These are phyloP conservation scores for Syzygium malaccense DNA, from an alignment of 441 rosid species.

Conservation along the genomic window DNA sequence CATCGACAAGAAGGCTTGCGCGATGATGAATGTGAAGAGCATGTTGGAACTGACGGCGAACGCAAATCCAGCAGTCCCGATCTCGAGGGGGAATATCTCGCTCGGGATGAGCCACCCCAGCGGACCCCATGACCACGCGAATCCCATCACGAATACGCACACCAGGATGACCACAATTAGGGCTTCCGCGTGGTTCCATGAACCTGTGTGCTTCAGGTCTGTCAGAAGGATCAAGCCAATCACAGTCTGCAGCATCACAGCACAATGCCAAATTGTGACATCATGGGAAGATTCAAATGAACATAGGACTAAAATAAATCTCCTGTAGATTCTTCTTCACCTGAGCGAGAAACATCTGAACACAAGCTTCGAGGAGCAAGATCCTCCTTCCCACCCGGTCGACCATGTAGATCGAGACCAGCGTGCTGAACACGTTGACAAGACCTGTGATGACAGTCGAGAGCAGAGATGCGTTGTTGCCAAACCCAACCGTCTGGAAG, in stretches of 20 bases:
- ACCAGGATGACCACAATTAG: not conserved
- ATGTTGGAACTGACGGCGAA: not conserved
- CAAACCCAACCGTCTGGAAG: not conserved
- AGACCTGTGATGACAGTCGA: not conserved
- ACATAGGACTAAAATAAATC: not conserved
- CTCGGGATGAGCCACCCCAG: slow-evolving; percentile 9
- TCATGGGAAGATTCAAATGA: not conserved
- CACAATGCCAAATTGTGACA: not conserved
- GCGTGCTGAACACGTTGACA: slow-evolving; percentile 1
- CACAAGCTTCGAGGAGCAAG: slow-evolving; percentile 2
- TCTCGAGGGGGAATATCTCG: not conserved
- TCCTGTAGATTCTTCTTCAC: not conserved
- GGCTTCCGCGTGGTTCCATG: not conserved
- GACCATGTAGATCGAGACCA: not conserved
- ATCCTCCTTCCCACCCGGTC: not conserved
- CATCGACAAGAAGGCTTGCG: not conserved
- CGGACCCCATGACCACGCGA: slow-evolving; percentile 5
- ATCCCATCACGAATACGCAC: not conserved
- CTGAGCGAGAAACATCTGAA: slow-evolving; percentile 6
- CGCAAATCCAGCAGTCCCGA: not conserved
- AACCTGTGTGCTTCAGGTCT: not conserved
- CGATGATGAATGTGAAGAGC: not conserved
- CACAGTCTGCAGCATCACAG: not conserved
- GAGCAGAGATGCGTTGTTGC: not conserved
- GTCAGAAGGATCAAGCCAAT: not conserved